Evolutionary conservation across 1,284 basidiomycete genomes (phyloP).

Genomic region (Ustanciosporium gigantosporum): DNA sequence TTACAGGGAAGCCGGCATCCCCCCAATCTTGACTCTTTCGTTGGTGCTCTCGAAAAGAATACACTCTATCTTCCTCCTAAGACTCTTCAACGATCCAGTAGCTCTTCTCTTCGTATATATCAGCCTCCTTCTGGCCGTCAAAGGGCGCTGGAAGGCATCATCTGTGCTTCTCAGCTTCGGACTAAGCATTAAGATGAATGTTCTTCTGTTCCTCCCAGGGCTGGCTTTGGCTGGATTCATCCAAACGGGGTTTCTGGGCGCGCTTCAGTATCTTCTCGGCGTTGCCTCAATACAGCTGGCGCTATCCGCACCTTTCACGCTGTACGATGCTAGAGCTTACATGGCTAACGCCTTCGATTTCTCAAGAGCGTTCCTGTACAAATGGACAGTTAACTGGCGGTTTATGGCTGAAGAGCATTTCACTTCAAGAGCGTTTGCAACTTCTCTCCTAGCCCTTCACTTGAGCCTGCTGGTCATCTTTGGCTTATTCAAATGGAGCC

Average conservation of each 20-base stretch:
- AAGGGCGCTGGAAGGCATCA: conserved; percentile 69
- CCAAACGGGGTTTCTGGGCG: conserved; percentile 65
- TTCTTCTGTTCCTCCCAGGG: conserved; percentile 84
- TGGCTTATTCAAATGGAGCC: conserved; percentile 70
- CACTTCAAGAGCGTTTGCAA: conserved; percentile 70
- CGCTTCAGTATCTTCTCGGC: conserved; percentile 5
- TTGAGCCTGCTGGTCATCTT: conserved; percentile 69
- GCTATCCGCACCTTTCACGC: conserved; percentile 75
- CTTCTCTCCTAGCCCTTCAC: conserved; percentile 72
- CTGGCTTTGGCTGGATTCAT: conserved; percentile 70
- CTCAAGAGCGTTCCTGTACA: conserved; percentile 83
- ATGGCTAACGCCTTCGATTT: conserved; percentile 81
- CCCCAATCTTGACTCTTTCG: conserved; percentile 67
- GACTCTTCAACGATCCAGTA: conserved; percentile 95
- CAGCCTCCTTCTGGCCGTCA: conserved; percentile 65
- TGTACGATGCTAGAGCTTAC: conserved; percentile 71
- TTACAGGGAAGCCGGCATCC: conserved; percentile 42
- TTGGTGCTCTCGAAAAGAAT: conserved; percentile 86
- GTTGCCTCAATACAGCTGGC: conserved; percentile 65
- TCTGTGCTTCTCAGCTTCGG: conserved; percentile 76
- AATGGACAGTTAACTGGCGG: conserved; percentile 99
- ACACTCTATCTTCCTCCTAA: conserved; percentile 88
- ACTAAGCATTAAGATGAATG: conserved; percentile 94
- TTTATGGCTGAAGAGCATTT: conserved; percentile 79
- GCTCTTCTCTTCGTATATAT: conserved; percentile 68